Evolutionary conservation across 73 alveolate species (phyloP).

Genomic region (Blepharisma japonicum): DNA sequence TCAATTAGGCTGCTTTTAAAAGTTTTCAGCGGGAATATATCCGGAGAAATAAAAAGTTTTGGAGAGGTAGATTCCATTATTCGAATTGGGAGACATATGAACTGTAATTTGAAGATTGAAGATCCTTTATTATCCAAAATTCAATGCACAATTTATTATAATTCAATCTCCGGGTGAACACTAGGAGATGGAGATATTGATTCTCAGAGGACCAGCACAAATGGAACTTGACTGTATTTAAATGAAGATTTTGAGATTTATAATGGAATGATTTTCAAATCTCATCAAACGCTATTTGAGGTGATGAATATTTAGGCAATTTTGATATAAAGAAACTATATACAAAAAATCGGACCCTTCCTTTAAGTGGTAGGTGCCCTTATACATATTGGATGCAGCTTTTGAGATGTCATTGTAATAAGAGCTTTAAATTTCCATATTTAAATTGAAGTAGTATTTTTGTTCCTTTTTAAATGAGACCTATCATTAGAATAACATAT

Average conservation of each 20-base stretch:
- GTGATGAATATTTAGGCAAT: conserved; percentile 6
- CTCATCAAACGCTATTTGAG: conserved; percentile 69
- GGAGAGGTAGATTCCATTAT: neutral
- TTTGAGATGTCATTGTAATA: too few species aligned
- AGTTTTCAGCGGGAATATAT: conserved; percentile 39
- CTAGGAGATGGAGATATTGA: conserved; percentile 61
- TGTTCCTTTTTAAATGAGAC: too few species aligned
- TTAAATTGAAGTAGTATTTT: too few species aligned
- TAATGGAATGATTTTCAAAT: conserved; percentile 72
- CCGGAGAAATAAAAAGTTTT: conserved; percentile 48
- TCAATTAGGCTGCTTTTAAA: conserved; percentile 48
- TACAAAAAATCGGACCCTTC: too few species aligned
- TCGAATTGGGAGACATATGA: conserved; percentile 50
- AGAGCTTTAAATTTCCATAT: too few species aligned
- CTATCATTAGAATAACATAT: too few species aligned
- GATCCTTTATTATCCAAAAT: conserved; percentile 66
- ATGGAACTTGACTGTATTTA: conserved; percentile 84
- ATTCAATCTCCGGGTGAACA: conserved; percentile 49
- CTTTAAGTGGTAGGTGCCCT: too few species aligned
- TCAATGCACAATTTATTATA: conserved; percentile 64
- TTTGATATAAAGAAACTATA: neutral
- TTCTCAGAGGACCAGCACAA: conserved; percentile 56
- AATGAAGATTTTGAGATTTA: conserved; percentile 72
- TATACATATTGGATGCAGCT: too few species aligned
- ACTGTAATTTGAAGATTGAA: conserved; percentile 67